phyloP scores from a whole-genome alignment of 768 basidiomycete genomes.

The Lactarius deliciosus region DNA sequence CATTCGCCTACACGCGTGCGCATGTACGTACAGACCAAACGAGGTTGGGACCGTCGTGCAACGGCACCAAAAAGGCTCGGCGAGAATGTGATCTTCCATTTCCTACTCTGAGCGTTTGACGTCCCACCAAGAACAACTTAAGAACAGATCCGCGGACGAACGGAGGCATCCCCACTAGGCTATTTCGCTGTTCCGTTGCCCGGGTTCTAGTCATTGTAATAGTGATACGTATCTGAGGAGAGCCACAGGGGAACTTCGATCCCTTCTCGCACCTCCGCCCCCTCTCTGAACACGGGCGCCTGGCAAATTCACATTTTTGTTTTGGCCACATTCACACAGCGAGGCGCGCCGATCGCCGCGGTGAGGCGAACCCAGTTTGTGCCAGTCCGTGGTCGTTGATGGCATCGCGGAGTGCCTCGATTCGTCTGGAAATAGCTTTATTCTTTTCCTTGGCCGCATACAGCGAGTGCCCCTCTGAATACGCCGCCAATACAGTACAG shows the following conservation, averaged over 20 bases:
- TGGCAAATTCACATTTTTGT: not conserved
- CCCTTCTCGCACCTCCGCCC: no score
- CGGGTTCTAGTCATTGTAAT: not conserved
- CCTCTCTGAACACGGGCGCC: not conserved
- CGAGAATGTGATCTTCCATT: no score
- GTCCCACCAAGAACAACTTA: not conserved
- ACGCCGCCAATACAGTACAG: no score
- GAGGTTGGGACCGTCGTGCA: no score
- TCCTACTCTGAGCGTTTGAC: no score
- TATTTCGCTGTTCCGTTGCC: not conserved
- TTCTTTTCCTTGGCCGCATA: not conserved
- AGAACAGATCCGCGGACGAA: not conserved
- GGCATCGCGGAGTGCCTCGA: no score
- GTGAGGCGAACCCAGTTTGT: no score
- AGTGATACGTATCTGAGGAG: not conserved
- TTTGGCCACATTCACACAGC: not conserved
- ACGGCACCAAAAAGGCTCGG: not conserved
- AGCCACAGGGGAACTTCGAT: not conserved
- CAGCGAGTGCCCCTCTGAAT: no score
- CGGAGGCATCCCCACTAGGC: not conserved
- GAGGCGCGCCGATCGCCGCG: not conserved
- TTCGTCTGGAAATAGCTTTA: not conserved
- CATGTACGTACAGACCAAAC: no score
- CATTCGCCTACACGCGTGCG: not conserved
- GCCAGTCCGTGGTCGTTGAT: no score